phyloP scores from a whole-genome alignment of 768 basidiomycete species.

The Suillus brevipes region DNA sequence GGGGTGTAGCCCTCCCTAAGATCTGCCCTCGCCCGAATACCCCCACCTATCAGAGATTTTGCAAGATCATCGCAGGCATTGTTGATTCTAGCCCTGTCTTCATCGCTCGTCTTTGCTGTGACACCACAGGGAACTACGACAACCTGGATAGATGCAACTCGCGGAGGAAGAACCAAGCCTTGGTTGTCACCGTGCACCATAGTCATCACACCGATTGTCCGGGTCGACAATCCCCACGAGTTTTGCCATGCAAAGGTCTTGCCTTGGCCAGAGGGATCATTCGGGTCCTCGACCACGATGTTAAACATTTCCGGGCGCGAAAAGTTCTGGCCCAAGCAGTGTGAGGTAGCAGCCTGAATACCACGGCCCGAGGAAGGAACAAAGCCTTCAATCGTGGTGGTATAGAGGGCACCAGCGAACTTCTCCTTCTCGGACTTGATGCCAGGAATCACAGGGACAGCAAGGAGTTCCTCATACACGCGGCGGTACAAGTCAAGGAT shows the following conservation, averaged over 20 bases:
- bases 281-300: slow-evolving; percentile 94
- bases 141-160: slow-evolving; percentile 91
- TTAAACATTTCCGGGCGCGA: slow-evolving; percentile 96
- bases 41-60: slow-evolving; percentile 65
- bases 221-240: slow-evolving; percentile 97
- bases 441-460: slow-evolving; percentile 95
- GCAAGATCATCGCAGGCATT: slow-evolving; percentile 78
- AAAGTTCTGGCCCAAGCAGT: slow-evolving; percentile 98
- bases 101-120: slow-evolving; percentile 77
- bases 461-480: slow-evolving; percentile 95
- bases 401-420: slow-evolving; percentile 97
- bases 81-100: slow-evolving; percentile 68
- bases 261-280: slow-evolving; percentile 59
- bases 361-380: slow-evolving; percentile 96
- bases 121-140: slow-evolving; percentile 93
- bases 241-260: slow-evolving; percentile 96
- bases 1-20: slow-evolving; percentile 95
- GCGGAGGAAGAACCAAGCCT: slow-evolving; percentile 94
- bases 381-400: slow-evolving; percentile 97
- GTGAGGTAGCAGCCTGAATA: slow-evolving; percentile 97
- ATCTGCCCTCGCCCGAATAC: slow-evolving; percentile 86
- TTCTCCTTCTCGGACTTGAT: slow-evolving; percentile 99
- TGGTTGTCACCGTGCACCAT: slow-evolving; percentile 99
- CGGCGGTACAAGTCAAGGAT: slow-evolving; percentile 96
- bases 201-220: slow-evolving; percentile 97